Conservation (phyloP, 345 rosid species). For the Crucihimalaya himalaica region DNA sequence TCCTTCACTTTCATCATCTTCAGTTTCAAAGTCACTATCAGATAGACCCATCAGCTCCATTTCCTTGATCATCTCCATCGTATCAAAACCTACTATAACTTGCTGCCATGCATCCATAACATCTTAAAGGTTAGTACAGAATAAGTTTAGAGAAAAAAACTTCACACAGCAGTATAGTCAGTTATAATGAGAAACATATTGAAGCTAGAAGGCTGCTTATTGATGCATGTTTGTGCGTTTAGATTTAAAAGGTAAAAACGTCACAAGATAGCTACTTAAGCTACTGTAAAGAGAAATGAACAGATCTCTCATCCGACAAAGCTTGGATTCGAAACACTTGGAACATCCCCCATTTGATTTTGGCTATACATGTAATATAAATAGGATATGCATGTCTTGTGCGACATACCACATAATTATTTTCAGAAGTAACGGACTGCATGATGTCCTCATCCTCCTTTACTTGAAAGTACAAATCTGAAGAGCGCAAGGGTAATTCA, state of each 20-base stretch:
- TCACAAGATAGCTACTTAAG: neutral
- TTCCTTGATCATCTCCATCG: slow-evolving; percentile 71
- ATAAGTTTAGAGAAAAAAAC: slow-evolving; percentile 2
- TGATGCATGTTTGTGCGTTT: neutral
- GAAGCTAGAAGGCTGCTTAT: slow-evolving; percentile 3
- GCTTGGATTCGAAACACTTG: neutral
- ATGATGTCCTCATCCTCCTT: slow-evolving; percentile 80
- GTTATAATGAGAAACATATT: neutral
- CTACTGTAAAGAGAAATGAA: slow-evolving; percentile 6
- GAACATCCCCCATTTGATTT: slow-evolving; percentile 1
- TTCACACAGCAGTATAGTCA: neutral
- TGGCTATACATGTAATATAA: neutral
- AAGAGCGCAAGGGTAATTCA: slow-evolving; percentile 32
- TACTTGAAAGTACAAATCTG: slow-evolving; percentile 88
- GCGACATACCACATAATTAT: slow-evolving; percentile 71
- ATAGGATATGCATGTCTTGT: slow-evolving; percentile 12
- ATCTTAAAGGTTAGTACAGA: slow-evolving; percentile 6
- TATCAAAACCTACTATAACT: slow-evolving; percentile 84
- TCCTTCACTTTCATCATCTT: slow-evolving; percentile 59
- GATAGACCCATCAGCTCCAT: slow-evolving; percentile 68
- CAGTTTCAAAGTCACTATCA: slow-evolving; percentile 72
- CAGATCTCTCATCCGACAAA: neutral
- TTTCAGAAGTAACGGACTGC: slow-evolving; percentile 64
- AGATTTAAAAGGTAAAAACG: neutral
- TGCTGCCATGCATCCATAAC: slow-evolving; percentile 62